phyloP scores from a whole-genome alignment of 2,329 filamentous ascomycete species.

The Geosmithia flava region DNA sequence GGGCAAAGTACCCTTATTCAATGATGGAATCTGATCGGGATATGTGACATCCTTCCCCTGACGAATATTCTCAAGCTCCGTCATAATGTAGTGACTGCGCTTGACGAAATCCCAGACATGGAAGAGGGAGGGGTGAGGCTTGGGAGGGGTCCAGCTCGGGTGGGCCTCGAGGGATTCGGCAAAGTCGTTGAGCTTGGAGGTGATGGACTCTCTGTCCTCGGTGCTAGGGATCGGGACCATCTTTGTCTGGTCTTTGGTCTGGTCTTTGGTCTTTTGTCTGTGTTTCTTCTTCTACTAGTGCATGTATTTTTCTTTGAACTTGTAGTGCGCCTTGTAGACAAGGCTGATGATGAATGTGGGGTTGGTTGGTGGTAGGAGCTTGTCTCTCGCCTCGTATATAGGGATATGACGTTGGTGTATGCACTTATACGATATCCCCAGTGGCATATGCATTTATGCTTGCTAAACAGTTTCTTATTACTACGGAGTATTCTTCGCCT shows the following conservation, averaged over 20 bases:
- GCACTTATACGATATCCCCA: no score
- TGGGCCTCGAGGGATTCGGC: constrained; percentile 15
- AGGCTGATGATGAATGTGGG: no score
- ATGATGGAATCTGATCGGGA: constrained; percentile 20
- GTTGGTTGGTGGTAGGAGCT: no score
- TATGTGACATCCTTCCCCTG: constrained; percentile 17
- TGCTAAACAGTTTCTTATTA: no score
- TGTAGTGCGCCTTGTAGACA: no score
- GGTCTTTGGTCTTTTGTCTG: not conserved
- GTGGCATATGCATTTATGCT: no score
- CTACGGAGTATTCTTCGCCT: no score
- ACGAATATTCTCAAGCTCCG: constrained; percentile 24
- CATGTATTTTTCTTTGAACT: no score
- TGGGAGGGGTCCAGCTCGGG: constrained; percentile 13
- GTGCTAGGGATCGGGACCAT: constrained; percentile 10
- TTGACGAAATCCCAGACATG: constrained; percentile 28
- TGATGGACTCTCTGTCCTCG: constrained; percentile 13
- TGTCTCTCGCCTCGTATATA: no score
- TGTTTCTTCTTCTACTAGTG: no score
- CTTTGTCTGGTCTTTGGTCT: not conserved
- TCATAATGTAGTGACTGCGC: constrained; percentile 26
- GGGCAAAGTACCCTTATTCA: constrained; percentile 10
- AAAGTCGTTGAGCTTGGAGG: constrained; percentile 12
- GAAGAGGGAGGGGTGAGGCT: constrained; percentile 17
- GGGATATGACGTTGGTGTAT: no score